Conservation (phyloP, 1,284 basidiomycete genomes). For the Coriolopsis trogii region DNA sequence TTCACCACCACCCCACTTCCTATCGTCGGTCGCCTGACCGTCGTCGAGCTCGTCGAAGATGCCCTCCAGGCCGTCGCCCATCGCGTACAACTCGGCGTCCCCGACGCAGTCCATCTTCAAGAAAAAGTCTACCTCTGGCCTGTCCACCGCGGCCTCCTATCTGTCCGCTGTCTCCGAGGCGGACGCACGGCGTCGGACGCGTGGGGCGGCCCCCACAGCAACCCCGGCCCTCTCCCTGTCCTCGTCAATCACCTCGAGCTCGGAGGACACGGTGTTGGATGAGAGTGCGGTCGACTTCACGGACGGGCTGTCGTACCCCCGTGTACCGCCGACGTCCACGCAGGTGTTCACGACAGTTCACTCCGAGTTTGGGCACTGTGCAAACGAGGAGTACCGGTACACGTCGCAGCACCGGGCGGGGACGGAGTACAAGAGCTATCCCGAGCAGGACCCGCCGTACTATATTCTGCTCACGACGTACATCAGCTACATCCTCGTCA, state of each 20-base stretch:
- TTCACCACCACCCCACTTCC: neutral
- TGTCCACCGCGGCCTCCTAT: slow-evolving; percentile 70
- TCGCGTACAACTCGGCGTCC: slow-evolving; percentile 48
- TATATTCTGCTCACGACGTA: slow-evolving; percentile 93
- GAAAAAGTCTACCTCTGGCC: slow-evolving; percentile 53
- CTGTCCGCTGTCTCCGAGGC: slow-evolving; percentile 72
- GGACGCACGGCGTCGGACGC: slow-evolving; percentile 58
- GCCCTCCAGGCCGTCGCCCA: slow-evolving; percentile 52
- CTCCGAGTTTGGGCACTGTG: slow-evolving; percentile 87
- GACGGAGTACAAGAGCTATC: slow-evolving; percentile 50
- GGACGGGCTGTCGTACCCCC: slow-evolving; percentile 60
- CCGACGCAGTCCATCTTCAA: slow-evolving; percentile 63
- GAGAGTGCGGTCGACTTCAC: slow-evolving; percentile 51
- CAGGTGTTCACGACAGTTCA: slow-evolving; percentile 78
- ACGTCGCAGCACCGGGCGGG: slow-evolving; percentile 63
- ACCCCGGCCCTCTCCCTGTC: slow-evolving; percentile 73
- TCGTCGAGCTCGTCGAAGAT: slow-evolving; percentile 14
- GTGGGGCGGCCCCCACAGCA: slow-evolving; percentile 47
- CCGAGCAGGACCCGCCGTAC: slow-evolving; percentile 84
- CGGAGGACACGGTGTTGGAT: slow-evolving; percentile 62
- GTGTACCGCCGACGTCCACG: slow-evolving; percentile 71
- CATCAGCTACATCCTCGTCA: slow-evolving; percentile 87
- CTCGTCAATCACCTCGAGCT: slow-evolving; percentile 65
- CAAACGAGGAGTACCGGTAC: slow-evolving; percentile 70
- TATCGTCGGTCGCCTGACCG: slow-evolving; percentile 5